Evolutionary conservation across 2,329 filamentous ascomycete genomes (phyloP).

Genomic region (Erysiphe pulchra): DNA sequence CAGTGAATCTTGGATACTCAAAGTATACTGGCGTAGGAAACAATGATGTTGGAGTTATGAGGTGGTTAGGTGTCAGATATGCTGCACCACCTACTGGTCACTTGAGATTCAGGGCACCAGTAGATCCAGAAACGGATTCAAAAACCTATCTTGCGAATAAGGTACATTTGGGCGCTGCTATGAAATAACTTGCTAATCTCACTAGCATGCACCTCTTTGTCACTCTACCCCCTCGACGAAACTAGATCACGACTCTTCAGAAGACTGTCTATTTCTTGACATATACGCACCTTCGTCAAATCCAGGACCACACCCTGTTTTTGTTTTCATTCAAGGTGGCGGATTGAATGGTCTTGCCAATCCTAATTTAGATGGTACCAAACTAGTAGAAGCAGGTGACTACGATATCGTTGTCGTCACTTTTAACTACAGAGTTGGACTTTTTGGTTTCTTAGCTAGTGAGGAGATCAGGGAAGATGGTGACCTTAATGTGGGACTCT

Average conservation of each 20-base stretch:
- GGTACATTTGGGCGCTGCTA: constrained; percentile 4
- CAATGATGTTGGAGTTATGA: constrained; percentile 29
- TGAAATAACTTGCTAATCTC: background rate
- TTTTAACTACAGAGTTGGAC: constrained; percentile 53
- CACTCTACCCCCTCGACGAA: constrained; percentile 7
- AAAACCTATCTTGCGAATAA: constrained; percentile 7
- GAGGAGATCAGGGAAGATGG: constrained; percentile 23
- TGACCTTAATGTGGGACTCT: constrained; percentile 40
- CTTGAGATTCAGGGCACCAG: constrained; percentile 40
- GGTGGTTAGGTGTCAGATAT: constrained; percentile 55
- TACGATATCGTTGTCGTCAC: constrained; percentile 41
- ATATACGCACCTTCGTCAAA: constrained; percentile 32
- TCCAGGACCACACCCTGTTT: constrained; percentile 28
- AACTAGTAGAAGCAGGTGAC: constrained; percentile 30
- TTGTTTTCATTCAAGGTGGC: constrained; percentile 30
- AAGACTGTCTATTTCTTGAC: constrained; percentile 47
- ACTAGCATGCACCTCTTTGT: constrained; percentile 9
- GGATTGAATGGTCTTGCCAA: constrained; percentile 27
- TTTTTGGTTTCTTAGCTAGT: constrained; percentile 44
- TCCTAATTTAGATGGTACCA: constrained; percentile 30
- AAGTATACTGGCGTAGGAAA: constrained; percentile 31
- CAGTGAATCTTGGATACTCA: constrained; percentile 37
- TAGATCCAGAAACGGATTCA: constrained; percentile 23
- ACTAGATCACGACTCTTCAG: constrained; percentile 17
- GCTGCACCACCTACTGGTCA: constrained; percentile 41